Percentiles rank a stretch among this genome's conserved stretches.
Evolutionary conservation across 2,329 filamentous ascomycete genomes (phyloP).

Genomic region (Arthrobotrys entomopaga): DNA sequence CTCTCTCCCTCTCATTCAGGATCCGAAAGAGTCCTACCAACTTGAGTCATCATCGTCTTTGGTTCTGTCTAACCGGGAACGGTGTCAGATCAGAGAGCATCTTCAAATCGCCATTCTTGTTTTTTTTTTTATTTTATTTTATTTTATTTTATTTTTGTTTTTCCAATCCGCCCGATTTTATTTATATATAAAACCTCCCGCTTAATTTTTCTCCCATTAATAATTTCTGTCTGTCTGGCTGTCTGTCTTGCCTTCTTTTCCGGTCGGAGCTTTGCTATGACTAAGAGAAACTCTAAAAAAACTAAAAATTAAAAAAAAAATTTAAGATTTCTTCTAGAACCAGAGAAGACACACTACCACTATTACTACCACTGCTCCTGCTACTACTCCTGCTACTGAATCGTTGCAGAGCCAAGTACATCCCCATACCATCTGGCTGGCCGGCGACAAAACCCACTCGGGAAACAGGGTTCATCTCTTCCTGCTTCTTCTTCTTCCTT

Average conservation of each 20-base stretch:
- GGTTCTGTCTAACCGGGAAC: conserved; percentile 3
- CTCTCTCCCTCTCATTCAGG: not conserved
- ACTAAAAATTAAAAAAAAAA: too few species aligned
- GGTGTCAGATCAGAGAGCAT: not conserved
- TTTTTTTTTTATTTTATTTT: not conserved
- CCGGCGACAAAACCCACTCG: not conserved
- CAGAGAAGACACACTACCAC: too few species aligned
- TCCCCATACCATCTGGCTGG: too few species aligned
- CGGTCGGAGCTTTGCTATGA: conserved; percentile 27
- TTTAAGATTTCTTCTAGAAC: not conserved
- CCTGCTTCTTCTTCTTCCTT: not conserved
- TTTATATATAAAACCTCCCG: not conserved
- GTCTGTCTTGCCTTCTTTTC: not conserved
- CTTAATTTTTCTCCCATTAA: not conserved
- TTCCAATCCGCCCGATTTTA: not conserved
- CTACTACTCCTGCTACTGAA: too few species aligned
- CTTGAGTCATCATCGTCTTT: not conserved
- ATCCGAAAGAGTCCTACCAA: not conserved
- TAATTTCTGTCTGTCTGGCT: too few species aligned
- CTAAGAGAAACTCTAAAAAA: conserved; percentile 41
- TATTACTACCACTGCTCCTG: too few species aligned
- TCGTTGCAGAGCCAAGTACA: too few species aligned
- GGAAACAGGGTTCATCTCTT: not conserved
- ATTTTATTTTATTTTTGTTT: not conserved
- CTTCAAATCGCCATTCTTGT: not conserved